These are phyloP conservation scores for Penicilliopsis zonata DNA, from an alignment of 495 filamentous ascomycete genomes.

Conservation along the genomic window DNA sequence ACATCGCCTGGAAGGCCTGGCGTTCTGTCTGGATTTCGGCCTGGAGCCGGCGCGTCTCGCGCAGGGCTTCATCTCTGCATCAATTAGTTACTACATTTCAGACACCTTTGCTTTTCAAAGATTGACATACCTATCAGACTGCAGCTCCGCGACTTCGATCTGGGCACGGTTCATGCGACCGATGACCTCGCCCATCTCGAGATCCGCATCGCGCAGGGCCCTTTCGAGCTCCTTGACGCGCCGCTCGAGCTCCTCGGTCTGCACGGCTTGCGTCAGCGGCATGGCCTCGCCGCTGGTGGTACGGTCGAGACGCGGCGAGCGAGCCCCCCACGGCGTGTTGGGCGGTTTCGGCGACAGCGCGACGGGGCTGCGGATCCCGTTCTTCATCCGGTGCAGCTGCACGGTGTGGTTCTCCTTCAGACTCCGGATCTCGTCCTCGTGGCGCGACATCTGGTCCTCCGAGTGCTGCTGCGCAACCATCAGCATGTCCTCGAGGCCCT, in stretches of 20 bases:
- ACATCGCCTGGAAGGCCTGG: conserved; percentile 39
- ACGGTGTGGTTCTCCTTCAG: conserved; percentile 67
- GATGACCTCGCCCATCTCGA: conserved; percentile 92
- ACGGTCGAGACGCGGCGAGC: conserved; percentile 45
- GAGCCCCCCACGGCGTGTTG: conserved; percentile 46
- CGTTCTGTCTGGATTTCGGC: conserved; percentile 47
- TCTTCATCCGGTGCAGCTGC: conserved; percentile 67
- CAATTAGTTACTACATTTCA: conserved; percentile 19
- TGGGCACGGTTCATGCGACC: conserved; percentile 85
- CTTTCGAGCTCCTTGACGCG: conserved; percentile 71
- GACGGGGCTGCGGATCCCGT: conserved; percentile 28
- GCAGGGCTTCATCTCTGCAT: conserved; percentile 69
- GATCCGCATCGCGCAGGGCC: conserved; percentile 68
- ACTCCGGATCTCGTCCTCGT: conserved; percentile 72
- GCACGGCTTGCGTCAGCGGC: conserved; percentile 47
- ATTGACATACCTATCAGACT: conserved; percentile 63
- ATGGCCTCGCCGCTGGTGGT: conserved; percentile 45
- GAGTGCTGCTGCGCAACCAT: conserved; percentile 73
- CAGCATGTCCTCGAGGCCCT: conserved; percentile 71
- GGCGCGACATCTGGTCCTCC: conserved; percentile 67
- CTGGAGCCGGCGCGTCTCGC: conserved; percentile 68
- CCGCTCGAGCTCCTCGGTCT: conserved; percentile 61
- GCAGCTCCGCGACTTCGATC: conserved; percentile 84
- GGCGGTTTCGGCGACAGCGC: conserved; percentile 40
- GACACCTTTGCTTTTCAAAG: background rate